phyloP scores from a whole-genome alignment of 306 rosid species.

The Hippophae rhamnoides region DNA sequence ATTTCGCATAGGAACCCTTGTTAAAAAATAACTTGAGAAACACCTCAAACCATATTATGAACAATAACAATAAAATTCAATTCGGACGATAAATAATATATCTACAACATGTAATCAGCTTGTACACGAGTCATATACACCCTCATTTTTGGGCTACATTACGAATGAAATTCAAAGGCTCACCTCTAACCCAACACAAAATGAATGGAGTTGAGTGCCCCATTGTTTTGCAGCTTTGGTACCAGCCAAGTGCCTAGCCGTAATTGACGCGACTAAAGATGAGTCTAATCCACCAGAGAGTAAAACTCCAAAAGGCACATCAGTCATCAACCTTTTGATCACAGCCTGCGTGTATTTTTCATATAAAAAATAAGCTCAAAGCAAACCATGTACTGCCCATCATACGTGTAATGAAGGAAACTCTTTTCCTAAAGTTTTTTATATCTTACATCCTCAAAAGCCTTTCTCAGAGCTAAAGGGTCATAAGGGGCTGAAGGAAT shows the following conservation, averaged over 20 bases:
- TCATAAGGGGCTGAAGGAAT: constrained; percentile 85
- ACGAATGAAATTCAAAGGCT: not conserved
- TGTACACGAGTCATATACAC: too few species aligned
- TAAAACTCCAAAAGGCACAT: constrained; percentile 95
- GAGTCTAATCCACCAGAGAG: constrained; percentile 95
- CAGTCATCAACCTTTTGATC: constrained; percentile 89
- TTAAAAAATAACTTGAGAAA: too few species aligned
- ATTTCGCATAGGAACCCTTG: constrained; percentile 8
- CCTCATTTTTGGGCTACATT: too few species aligned
- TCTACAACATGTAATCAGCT: too few species aligned
- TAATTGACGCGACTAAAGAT: constrained; percentile 88
- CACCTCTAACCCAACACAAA: constrained; percentile 94
- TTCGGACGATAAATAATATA: too few species aligned
- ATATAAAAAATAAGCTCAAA: constrained; percentile 11
- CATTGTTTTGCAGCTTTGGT: constrained; percentile 88
- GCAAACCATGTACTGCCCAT: too few species aligned
- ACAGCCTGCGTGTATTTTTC: constrained; percentile 52
- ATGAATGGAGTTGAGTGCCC: constrained; percentile 91
- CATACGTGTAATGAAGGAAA: too few species aligned
- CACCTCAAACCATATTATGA: too few species aligned
- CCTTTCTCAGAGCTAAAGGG: constrained; percentile 60
- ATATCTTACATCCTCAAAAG: constrained; percentile 66
- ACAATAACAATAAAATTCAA: too few species aligned
- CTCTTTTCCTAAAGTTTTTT: not conserved
- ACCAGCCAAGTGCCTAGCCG: constrained; percentile 74